phyloP scores from a whole-genome alignment of 73 alveolate species.

The Paramecium pentaurelia region DNA sequence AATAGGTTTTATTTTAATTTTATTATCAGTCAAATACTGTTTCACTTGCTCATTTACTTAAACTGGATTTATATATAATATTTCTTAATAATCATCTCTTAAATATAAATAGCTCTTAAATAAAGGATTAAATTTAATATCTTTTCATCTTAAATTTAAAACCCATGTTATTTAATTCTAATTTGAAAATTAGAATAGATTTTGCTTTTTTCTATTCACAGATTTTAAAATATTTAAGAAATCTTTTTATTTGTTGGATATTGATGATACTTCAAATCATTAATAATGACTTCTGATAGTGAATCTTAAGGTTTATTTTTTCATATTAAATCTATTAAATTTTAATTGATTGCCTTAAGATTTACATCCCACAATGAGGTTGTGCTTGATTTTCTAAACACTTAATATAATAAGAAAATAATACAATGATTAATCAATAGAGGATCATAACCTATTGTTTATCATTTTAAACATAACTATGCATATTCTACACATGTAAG shows the following conservation, averaged over 20 bases:
- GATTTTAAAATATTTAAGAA: background rate
- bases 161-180: slow-evolving; percentile 94
- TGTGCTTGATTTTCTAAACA: background rate
- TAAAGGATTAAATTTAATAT: slow-evolving; percentile 93
- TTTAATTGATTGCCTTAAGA: slow-evolving; percentile 69
- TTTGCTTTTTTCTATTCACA: background rate
- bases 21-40: slow-evolving; percentile 64
- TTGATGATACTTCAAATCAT: background rate
- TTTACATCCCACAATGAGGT: slow-evolving; percentile 20
- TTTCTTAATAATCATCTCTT: slow-evolving; percentile 35
- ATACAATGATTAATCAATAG: slow-evolving; percentile 28
- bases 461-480: slow-evolving; percentile 48
- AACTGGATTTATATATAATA: slow-evolving; percentile 69
- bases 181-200: slow-evolving; percentile 63
- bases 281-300: background rate
- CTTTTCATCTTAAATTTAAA: slow-evolving; percentile 89
- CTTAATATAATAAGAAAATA: background rate
- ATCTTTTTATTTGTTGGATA: background rate
- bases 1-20: slow-evolving; percentile 70
- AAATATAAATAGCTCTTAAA: slow-evolving; percentile 85
- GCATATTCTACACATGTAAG: slow-evolving; percentile 62
- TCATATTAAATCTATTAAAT: slow-evolving; percentile 87
- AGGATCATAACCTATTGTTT: slow-evolving; percentile 69
- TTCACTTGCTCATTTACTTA: slow-evolving; percentile 69
- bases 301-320: slow-evolving; percentile 2